Evolutionary conservation across 768 basidiomycete genomes (phyloP), one percentile per base, ranked within the genome.

Genomic region (Auriculariales sp.): DNA sequence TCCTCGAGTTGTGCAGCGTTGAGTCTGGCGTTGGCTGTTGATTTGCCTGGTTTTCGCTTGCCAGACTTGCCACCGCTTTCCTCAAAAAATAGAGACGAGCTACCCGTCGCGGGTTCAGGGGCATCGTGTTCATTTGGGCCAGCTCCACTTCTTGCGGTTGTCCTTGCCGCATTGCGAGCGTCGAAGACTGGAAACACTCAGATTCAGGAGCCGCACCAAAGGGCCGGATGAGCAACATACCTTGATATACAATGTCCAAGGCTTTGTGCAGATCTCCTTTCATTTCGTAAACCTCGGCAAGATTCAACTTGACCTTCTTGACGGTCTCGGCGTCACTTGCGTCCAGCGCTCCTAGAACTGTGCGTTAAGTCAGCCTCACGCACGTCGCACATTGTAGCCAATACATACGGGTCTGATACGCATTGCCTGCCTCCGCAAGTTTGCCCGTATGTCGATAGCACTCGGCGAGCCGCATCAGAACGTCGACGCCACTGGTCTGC

Each of bases 201-300:
- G 25, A 11, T 30, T 17, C 19, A 30, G 39, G 28, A 50, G 29
- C 17, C 4, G 29, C 14, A 29, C 28, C 14, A 12, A 48, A 30
- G 14, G 17, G 27, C 30, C 28, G 48, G 27, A 49, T 47, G 7
- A 22, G 46, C 19, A 24, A 30, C 65, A 3, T 54, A 88, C 92
- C 89, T 75, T 91, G 75, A 47, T 82, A 81, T 12, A 93, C 83
- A 0, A 95, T 66, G 5, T 85, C 80, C 0, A 95, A 70, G 0
- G 94, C 94, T 58, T 83, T 83, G 14, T 79, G 70, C 1, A 84
- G 79, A 54, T 91, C 78, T 36, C 83, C 79, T 55, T 83, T 65
- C 10, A 87, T 79, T 62, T 99, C 94, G 55, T 90, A 88, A 12
- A 92, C 77, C 54, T 87, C 87, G 0, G 93, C 94, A 0, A 97